Conservation (phyloP, 257 asterid genomes). For the Solanum sitiens region DNA sequence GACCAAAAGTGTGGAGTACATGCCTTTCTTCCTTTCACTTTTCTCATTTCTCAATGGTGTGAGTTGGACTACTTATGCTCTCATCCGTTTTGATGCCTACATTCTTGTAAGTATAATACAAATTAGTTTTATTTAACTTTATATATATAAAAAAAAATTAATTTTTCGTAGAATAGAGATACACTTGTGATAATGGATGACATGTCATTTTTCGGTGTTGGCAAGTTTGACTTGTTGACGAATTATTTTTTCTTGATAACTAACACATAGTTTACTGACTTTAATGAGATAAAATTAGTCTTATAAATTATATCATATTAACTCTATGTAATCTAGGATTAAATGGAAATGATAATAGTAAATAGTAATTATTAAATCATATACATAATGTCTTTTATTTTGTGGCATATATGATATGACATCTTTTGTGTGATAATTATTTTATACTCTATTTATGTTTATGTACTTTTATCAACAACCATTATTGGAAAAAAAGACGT, state of each 20-base stretch:
- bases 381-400: neutral
- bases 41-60: conserved; percentile 72
- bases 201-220: neutral
- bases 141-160: too few relatives aligned
- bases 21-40: conserved; percentile 78
- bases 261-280: neutral
- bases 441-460: neutral
- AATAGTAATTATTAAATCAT: neutral
- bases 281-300: neutral
- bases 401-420: neutral
- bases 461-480: neutral
- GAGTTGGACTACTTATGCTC: conserved; percentile 71
- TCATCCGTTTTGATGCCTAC: conserved; percentile 60
- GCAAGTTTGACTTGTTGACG: neutral
- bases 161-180: neutral
- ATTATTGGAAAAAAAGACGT: too few relatives aligned
- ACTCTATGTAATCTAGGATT: neutral
- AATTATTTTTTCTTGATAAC: neutral
- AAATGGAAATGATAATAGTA: neutral
- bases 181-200: neutral
- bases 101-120: conserved; percentile 36
- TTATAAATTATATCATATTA: neutral
- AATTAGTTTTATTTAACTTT: neutral
- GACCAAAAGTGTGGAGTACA: conserved; percentile 78
- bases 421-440: neutral